Conservation (phyloP, 2,329 filamentous ascomycete species). For the Epicoccum nigrum region DNA sequence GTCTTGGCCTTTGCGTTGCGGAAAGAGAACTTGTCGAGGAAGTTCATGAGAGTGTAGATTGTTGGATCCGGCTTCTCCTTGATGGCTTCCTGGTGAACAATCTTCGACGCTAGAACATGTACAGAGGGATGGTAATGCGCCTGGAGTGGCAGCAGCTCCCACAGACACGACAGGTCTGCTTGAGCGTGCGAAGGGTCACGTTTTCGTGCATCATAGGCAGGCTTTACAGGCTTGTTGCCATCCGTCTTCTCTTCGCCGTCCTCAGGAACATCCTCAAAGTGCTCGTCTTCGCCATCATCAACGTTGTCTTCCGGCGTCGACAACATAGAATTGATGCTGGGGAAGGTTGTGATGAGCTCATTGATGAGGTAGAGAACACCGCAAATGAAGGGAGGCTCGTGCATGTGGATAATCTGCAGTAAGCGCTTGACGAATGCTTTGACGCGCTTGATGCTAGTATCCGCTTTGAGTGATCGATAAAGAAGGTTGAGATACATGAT, state of each 20-base stretch:
- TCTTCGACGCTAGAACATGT: constrained; percentile 75
- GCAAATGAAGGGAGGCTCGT: constrained; percentile 91
- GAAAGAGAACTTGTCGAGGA: constrained; percentile 98
- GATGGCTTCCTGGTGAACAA: constrained; percentile 72
- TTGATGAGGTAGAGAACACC: constrained; percentile 89
- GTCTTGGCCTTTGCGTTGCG: constrained; percentile 78
- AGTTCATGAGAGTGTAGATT: constrained; percentile 89
- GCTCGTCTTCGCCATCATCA: constrained; percentile 74
- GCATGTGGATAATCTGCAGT: constrained; percentile 82
- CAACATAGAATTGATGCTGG: constrained; percentile 77
- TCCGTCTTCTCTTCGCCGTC: constrained; percentile 44
- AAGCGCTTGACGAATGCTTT: constrained; percentile 96
- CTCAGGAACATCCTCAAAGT: constrained; percentile 69
- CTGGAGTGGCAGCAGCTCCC: constrained; percentile 84
- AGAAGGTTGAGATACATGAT: constrained; percentile 92
- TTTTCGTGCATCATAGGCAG: constrained; percentile 82
- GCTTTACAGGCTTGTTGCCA: constrained; percentile 23
- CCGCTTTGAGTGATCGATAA: constrained; percentile 84
- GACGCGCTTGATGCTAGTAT: constrained; percentile 87
- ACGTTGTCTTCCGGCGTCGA: constrained; percentile 74
- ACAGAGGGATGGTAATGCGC: constrained; percentile 94
- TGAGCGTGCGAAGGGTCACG: constrained; percentile 89
- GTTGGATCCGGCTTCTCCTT: constrained; percentile 89
- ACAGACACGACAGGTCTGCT: constrained; percentile 90
- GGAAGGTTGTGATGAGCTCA: constrained; percentile 79